These are phyloP conservation scores for Afroboletus lepidellus DNA, from an alignment of 1,284 basidiomycete species.

Conservation along the genomic window DNA sequence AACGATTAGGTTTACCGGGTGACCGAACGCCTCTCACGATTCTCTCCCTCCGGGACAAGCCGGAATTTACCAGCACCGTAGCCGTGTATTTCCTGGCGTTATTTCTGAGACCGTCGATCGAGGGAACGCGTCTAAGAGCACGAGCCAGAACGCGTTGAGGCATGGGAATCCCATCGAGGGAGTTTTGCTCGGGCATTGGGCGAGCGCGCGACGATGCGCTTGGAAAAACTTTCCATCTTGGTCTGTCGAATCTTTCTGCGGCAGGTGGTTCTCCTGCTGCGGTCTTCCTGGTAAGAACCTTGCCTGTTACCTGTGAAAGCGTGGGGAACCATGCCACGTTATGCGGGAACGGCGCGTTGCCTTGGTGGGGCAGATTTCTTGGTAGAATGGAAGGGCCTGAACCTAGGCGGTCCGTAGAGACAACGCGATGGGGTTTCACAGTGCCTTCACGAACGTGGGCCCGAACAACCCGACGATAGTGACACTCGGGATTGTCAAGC, in stretches of 20 bases:
- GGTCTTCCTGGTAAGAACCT: slow-evolving; percentile 7
- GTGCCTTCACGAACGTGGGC: slow-evolving; percentile 13
- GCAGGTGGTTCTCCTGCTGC: neutral
- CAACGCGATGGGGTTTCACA: slow-evolving; percentile 6
- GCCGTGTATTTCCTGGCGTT: slow-evolving; percentile 2
- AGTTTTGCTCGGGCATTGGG: slow-evolving; percentile 4
- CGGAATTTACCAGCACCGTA: slow-evolving; percentile 7
- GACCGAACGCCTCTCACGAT: slow-evolving; percentile 15
- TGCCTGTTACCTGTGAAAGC: slow-evolving; percentile 17
- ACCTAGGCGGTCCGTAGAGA: slow-evolving; percentile 11
- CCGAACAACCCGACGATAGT: slow-evolving; percentile 25
- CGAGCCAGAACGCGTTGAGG: slow-evolving; percentile 4
- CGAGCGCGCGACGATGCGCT: neutral
- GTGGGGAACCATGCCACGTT: slow-evolving; percentile 9
- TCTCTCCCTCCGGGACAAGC: neutral
- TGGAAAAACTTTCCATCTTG: slow-evolving; percentile 4
- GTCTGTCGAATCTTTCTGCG: neutral
- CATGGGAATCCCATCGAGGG: slow-evolving; percentile 14
- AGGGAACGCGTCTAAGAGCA: slow-evolving; percentile 11
- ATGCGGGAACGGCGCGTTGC: neutral
- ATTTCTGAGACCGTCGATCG: slow-evolving; percentile 6
- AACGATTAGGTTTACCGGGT: slow-evolving; percentile 5
- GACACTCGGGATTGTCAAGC: slow-evolving; percentile 21
- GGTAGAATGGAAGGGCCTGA: neutral
- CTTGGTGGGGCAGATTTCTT: neutral